phyloP scores from a whole-genome alignment of 495 filamentous ascomycete species.

The Trichoderma asperelloides region DNA sequence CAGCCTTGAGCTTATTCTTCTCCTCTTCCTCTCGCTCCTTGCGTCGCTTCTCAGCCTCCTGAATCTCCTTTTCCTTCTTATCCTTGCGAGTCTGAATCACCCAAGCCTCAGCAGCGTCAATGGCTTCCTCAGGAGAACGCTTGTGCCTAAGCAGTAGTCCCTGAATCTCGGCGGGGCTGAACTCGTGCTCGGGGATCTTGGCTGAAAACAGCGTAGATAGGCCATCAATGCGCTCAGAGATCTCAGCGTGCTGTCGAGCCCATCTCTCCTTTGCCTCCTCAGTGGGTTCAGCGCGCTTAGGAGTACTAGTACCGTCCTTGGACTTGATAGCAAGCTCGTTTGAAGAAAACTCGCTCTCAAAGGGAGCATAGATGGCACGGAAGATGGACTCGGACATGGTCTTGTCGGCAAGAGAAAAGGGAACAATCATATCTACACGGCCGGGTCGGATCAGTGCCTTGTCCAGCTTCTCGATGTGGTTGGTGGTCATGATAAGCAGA shows the following conservation, averaged over 20 bases:
- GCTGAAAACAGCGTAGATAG: conserved; percentile 49
- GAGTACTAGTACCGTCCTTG: background rate
- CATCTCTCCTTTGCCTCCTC: conserved; percentile 1
- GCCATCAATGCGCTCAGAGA: conserved; percentile 23
- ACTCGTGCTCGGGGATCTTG: conserved; percentile 51
- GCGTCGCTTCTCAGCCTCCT: conserved; percentile 36
- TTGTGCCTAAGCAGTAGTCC: conserved; percentile 65
- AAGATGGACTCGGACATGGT: conserved; percentile 39
- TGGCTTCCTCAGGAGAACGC: conserved; percentile 48
- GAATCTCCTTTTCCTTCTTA: conserved; percentile 45
- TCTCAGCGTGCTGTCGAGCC: conserved; percentile 22
- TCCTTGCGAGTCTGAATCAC: conserved; percentile 47
- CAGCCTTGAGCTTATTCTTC: conserved; percentile 19
- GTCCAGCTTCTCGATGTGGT: conserved; percentile 68
- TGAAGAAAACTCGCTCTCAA: conserved; percentile 34
- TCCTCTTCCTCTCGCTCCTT: conserved; percentile 28
- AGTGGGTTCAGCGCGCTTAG: background rate
- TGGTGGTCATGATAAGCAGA: conserved; percentile 80
- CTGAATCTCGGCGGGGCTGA: conserved; percentile 72
- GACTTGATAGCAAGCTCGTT: conserved; percentile 5
- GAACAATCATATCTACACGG: conserved; percentile 65
- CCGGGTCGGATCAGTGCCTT: conserved; percentile 68
- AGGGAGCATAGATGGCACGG: conserved; percentile 36
- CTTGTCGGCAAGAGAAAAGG: conserved; percentile 47
- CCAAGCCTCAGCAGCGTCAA: conserved; percentile 49